Evolutionary conservation across 2,329 filamentous ascomycete species (phyloP).

Genomic region (Colletotrichum limetticola): DNA sequence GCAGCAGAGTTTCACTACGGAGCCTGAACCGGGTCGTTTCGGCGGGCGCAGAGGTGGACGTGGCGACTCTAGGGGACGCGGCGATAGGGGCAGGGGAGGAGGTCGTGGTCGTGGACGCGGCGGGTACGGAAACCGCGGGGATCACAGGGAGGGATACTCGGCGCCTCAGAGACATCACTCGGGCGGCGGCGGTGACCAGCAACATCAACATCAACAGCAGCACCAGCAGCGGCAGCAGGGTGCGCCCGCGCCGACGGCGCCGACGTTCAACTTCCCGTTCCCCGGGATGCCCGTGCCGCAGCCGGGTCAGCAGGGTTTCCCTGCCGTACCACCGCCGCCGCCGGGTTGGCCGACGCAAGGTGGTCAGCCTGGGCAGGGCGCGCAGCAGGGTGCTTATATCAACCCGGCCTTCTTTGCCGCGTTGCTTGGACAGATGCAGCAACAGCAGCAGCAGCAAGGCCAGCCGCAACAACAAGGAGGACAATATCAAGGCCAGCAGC

Average conservation of each 20-base stretch:
- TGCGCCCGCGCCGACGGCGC: constrained; percentile 40
- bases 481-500: constrained; percentile 37
- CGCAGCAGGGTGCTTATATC: constrained; percentile 58
- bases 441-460: constrained; percentile 37
- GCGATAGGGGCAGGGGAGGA: constrained; percentile 50
- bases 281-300: constrained; percentile 52
- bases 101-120: constrained; percentile 48
- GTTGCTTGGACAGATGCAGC: constrained; percentile 56
- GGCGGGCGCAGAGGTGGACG: constrained; percentile 52
- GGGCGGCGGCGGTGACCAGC: not conserved
- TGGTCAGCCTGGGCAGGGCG: constrained; percentile 47
- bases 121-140: constrained; percentile 48
- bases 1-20: constrained; percentile 57
- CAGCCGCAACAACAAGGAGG: constrained; percentile 30
- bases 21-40: constrained; percentile 45
- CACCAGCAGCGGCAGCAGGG: constrained; percentile 39
- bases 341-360: constrained; percentile 47
- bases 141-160: constrained; percentile 54
- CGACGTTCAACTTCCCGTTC: constrained; percentile 57
- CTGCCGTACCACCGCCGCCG: constrained; percentile 54
- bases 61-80: constrained; percentile 59
- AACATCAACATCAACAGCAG: constrained; percentile 41
- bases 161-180: constrained; percentile 41
- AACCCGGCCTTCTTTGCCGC: constrained; percentile 69
- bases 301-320: constrained; percentile 43